These are phyloP conservation scores for Solanum etuberosum DNA, from an alignment of 257 asterid species.

Conservation along the genomic window DNA sequence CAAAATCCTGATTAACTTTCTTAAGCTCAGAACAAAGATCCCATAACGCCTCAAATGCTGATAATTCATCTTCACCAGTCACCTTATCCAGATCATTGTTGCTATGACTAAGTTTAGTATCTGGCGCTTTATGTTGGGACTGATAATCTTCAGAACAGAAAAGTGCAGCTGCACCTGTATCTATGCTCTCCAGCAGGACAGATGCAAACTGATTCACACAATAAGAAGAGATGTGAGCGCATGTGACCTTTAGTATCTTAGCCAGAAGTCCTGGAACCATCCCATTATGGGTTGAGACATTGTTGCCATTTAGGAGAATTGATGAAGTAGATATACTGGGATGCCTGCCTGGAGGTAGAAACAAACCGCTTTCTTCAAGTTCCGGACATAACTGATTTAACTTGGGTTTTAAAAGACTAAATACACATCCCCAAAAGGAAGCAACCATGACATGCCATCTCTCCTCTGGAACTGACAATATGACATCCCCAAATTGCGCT, in stretches of 20 bases:
- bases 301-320: constrained; percentile 17
- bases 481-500: constrained; percentile 27
- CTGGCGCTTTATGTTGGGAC: constrained; percentile 18
- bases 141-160: constrained; percentile 31
- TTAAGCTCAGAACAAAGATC: constrained; percentile 38
- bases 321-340: not conserved
- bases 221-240: constrained; percentile 42
- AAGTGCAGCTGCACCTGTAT: constrained; percentile 19
- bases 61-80: constrained; percentile 16
- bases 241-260: constrained; percentile 35
- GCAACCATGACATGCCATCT: constrained; percentile 37
- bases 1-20: constrained; percentile 37
- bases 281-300: constrained; percentile 13
- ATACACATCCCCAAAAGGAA: constrained; percentile 66
- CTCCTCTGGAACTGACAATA: constrained; percentile 30
- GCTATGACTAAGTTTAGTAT: constrained; percentile 14
- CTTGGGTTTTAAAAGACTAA: constrained; percentile 41
- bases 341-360: constrained; percentile 10
- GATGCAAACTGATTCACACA: constrained; percentile 57
- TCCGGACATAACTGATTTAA: constrained; percentile 26
- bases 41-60: constrained; percentile 44
- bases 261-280: constrained; percentile 24
- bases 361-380: constrained; percentile 18
- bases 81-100: constrained; percentile 18
- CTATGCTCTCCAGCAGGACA: constrained; percentile 44